Percentiles rank a stretch among this genome's conserved stretches.
Conservation (phyloP, 768 basidiomycete species). For the Russula abietina region DNA sequence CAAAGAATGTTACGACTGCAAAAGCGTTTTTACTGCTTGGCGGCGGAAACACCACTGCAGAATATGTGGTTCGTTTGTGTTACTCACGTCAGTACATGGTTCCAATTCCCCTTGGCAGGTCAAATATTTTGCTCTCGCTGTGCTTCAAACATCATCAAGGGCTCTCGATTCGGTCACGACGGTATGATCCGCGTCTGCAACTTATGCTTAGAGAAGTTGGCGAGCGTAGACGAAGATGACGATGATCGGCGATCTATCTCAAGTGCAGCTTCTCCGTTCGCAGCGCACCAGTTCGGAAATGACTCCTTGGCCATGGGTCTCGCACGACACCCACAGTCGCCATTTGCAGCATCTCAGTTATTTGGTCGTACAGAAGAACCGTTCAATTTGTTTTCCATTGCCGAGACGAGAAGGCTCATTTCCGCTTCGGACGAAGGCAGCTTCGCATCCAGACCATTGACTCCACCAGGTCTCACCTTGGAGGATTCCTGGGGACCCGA, state of each 20-base stretch:
- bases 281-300: constrained; percentile 68
- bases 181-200: constrained; percentile 97
- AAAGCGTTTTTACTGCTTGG: constrained; percentile 91
- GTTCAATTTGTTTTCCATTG: constrained; percentile 77
- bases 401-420: constrained; percentile 57
- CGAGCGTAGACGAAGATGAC: constrained; percentile 82
- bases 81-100: neutral
- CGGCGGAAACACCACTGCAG: constrained; percentile 95
- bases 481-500: constrained; percentile 35
- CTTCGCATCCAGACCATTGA: constrained; percentile 46
- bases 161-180: constrained; percentile 85
- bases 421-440: constrained; percentile 51
- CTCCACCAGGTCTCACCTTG: constrained; percentile 45
- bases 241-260: constrained; percentile 84
- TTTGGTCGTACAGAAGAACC: constrained; percentile 75
- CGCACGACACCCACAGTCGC: constrained; percentile 66
- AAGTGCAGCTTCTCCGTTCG: constrained; percentile 60
- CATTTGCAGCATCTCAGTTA: constrained; percentile 81
- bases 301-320: constrained; percentile 37
- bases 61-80: constrained; percentile 68
- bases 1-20: constrained; percentile 95
- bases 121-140: constrained; percentile 98
- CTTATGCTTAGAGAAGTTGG: constrained; percentile 86
- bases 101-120: constrained; percentile 41
- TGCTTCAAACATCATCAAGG: constrained; percentile 95